Percentiles rank a stretch among this genome's conserved stretches.
These are phyloP conservation scores for Fusarium graminum DNA, from an alignment of 2,329 filamentous ascomycete genomes.

Conservation along the genomic window DNA sequence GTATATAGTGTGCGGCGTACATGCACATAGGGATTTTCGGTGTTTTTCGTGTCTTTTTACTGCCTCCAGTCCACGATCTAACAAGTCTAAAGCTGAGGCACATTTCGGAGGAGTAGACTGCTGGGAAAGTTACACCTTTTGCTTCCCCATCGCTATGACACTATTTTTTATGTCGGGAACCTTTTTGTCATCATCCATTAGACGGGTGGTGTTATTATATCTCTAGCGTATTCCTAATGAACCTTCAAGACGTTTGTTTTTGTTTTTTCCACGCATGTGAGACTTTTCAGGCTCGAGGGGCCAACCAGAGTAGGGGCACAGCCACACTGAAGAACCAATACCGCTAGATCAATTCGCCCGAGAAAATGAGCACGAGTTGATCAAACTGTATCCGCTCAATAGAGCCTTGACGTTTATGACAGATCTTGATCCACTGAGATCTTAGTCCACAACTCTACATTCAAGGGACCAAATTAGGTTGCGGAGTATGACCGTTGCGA, in stretches of 20 bases:
- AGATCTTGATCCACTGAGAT: slow-evolving; percentile 23
- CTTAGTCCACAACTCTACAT: slow-evolving; percentile 6
- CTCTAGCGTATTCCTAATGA: slow-evolving; percentile 35
- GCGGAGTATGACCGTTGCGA: slow-evolving; percentile 8
- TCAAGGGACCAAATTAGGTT: slow-evolving; percentile 2
- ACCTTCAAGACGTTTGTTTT: neutral
- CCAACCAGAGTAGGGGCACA: slow-evolving; percentile 31
- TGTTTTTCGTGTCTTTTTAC: slow-evolving; percentile 41
- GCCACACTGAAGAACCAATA: slow-evolving; percentile 20
- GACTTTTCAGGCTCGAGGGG: slow-evolving; percentile 23
- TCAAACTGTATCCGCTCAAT: neutral
- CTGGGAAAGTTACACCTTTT: slow-evolving; percentile 9
- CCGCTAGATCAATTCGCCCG: neutral
- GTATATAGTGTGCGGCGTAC: slow-evolving; percentile 49
- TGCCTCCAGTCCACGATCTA: slow-evolving; percentile 19
- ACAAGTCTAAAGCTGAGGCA: slow-evolving; percentile 5
- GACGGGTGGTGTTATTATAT: neutral
- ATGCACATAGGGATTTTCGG: slow-evolving; percentile 48
- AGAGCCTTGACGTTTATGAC: neutral
- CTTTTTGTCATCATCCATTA: slow-evolving; percentile 6
- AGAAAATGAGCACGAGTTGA: neutral
- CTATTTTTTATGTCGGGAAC: slow-evolving; percentile 24
- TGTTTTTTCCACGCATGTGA: neutral
- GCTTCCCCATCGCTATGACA: slow-evolving; percentile 13
- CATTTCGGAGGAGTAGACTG: slow-evolving; percentile 31